A percentile compares a stretch with the other conserved stretches of the same genome.
phyloP scores from a whole-genome alignment of 257 asterid species.

The Ocimum tenuiflorum region DNA sequence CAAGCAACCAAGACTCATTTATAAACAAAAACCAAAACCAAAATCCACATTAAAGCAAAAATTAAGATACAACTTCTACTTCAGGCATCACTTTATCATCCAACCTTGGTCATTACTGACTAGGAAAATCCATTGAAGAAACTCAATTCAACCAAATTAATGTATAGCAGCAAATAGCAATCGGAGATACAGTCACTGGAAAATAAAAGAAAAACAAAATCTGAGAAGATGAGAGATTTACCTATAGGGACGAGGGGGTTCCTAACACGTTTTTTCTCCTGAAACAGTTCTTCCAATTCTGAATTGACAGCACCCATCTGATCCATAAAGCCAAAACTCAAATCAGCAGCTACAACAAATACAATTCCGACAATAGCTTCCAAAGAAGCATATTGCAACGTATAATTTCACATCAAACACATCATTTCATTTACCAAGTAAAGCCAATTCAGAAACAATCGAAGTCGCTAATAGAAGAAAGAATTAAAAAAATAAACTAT shows the following conservation, averaged over 20 bases:
- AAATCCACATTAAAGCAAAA: neutral
- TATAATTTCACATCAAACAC: too few species aligned
- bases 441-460: too few species aligned
- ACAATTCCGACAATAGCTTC: neutral
- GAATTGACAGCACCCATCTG: conserved; percentile 64
- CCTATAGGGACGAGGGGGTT: conserved; percentile 84
- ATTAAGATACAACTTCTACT: neutral
- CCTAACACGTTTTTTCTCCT: conserved; percentile 55
- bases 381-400: too few species aligned
- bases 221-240: conserved; percentile 22
- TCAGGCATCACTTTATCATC: too few species aligned
- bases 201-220: neutral
- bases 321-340: conserved; percentile 10
- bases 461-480: too few species aligned
- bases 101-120: too few species aligned
- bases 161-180: neutral
- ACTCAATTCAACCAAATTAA: neutral
- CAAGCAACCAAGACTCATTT: neutral
- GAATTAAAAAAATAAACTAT: too few species aligned
- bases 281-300: conserved; percentile 61
- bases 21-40: neutral
- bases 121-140: neutral
- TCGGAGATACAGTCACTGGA: neutral
- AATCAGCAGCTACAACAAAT: neutral
- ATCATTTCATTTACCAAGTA: too few species aligned